Percentiles rank a stretch among this genome's conserved stretches.
These are phyloP conservation scores for Suillus subluteus DNA, from an alignment of 768 basidiomycete species.

Conservation along the genomic window DNA sequence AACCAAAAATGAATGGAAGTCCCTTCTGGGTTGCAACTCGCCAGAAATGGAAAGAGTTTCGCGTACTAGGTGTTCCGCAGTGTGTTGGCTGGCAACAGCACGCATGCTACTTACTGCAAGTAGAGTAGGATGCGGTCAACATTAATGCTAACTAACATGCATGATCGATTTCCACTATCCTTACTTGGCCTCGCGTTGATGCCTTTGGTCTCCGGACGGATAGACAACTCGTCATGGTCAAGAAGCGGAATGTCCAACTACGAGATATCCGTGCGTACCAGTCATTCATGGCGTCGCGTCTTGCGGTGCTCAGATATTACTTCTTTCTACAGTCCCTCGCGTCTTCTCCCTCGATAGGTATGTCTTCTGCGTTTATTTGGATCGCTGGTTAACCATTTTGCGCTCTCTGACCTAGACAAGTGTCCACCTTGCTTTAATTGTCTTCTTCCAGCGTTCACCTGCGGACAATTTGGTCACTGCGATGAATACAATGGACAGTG, in stretches of 20 bases:
- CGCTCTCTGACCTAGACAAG: constrained; percentile 41
- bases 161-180: not conserved
- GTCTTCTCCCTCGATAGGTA: constrained; percentile 24
- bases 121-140: not conserved
- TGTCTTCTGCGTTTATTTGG: not conserved
- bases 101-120: not conserved
- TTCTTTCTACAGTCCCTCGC: constrained; percentile 24
- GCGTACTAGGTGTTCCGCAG: not conserved
- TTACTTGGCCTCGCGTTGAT: constrained; percentile 1
- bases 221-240: constrained; percentile 12
- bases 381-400: not conserved
- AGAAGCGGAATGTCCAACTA: constrained; percentile 24
- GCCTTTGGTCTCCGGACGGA: constrained; percentile 9
- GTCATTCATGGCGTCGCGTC: not conserved
- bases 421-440: constrained; percentile 97
- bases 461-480: constrained; percentile 91
- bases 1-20: too few relatives aligned
- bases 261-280: constrained; percentile 29
- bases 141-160: not conserved
- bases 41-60: constrained; percentile 9
- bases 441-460: constrained; percentile 86
- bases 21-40: not conserved
- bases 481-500: constrained; percentile 94
- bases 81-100: not conserved
- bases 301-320: constrained; percentile 10